Evolutionary conservation across 2,329 filamentous ascomycete species (phyloP).

Genomic region (Cladosporium colombiae): DNA sequence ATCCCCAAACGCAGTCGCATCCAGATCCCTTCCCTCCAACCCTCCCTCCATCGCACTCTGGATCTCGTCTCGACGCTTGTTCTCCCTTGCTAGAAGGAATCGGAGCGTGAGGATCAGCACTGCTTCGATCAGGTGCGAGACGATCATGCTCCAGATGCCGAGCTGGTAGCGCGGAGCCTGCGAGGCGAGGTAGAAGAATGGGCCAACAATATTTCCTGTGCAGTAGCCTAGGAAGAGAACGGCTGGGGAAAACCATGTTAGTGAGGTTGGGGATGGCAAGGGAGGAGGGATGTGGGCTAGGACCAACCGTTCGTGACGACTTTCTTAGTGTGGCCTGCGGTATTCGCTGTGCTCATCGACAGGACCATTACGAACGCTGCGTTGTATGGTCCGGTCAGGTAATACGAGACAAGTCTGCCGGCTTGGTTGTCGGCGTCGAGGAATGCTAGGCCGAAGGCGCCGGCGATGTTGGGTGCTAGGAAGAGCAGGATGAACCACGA

Average conservation of each 20-base stretch:
- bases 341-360: constrained; percentile 53
- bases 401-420: constrained; percentile 60
- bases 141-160: constrained; percentile 62
- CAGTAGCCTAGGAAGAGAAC: constrained; percentile 64
- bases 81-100: constrained; percentile 51
- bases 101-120: constrained; percentile 49
- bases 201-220: constrained; percentile 68
- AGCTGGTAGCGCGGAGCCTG: constrained; percentile 60
- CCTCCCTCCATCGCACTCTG: constrained; percentile 50
- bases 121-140: constrained; percentile 55
- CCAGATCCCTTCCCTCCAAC: constrained; percentile 49
- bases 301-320: constrained; percentile 53
- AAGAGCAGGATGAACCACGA: constrained; percentile 57
- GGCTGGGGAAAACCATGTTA: constrained; percentile 53
- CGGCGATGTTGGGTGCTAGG: constrained; percentile 60
- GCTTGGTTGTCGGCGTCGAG: constrained; percentile 53
- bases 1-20: constrained; percentile 55
- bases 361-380: constrained; percentile 56
- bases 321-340: constrained; percentile 62
- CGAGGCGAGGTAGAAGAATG: constrained; percentile 62
- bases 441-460: constrained; percentile 59
- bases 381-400: constrained; percentile 54
- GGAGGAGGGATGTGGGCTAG: constrained; percentile 48
- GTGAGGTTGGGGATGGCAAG: not conserved
- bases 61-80: constrained; percentile 51